A percentile compares a stretch with the other conserved stretches of the same genome.
Conservation (phyloP, 805 yeast species). For the Schizosaccharomyces cryophilus region DNA sequence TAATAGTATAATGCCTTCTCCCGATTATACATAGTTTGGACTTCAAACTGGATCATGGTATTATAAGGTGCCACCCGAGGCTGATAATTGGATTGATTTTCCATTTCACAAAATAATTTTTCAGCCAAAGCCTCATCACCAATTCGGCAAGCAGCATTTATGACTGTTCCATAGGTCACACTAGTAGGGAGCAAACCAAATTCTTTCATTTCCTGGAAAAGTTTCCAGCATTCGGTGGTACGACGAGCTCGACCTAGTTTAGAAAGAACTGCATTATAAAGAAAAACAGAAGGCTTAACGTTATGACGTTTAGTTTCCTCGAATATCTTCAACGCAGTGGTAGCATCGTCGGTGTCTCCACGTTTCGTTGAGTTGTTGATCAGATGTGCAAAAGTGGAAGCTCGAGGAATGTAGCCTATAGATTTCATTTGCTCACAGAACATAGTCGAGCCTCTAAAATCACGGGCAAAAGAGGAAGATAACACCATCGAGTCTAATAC, state of each 20-base stretch:
- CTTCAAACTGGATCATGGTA: conserved; percentile 14
- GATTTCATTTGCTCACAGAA: background rate
- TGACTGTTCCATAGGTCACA: conserved; percentile 18
- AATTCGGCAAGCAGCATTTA: conserved; percentile 17
- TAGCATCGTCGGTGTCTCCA: conserved; percentile 12
- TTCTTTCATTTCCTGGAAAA: conserved; percentile 14
- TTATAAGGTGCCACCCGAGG: conserved; percentile 18
- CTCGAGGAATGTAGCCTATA: background rate
- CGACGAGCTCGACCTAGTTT: conserved; percentile 17
- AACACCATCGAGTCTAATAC: background rate
- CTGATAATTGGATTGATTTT: conserved; percentile 11
- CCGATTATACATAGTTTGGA: conserved; percentile 11
- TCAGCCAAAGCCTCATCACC: conserved; percentile 14
- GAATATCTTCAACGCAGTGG: conserved; percentile 13
- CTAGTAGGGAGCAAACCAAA: conserved; percentile 10
- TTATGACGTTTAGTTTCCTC: conserved; percentile 12
- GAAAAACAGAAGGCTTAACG: conserved; percentile 13
- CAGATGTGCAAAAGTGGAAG: background rate
- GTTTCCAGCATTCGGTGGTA: conserved; percentile 13
- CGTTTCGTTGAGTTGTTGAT: background rate
- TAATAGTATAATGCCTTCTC: conserved; percentile 14
- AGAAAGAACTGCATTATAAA: conserved; percentile 16
- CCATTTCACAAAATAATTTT: conserved; percentile 16
- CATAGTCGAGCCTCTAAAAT: background rate
- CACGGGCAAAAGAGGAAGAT: background rate